Evolutionary conservation across 2,329 filamentous ascomycete species (phyloP).

Genomic region (Stachybotrys chlorohalonatus): DNA sequence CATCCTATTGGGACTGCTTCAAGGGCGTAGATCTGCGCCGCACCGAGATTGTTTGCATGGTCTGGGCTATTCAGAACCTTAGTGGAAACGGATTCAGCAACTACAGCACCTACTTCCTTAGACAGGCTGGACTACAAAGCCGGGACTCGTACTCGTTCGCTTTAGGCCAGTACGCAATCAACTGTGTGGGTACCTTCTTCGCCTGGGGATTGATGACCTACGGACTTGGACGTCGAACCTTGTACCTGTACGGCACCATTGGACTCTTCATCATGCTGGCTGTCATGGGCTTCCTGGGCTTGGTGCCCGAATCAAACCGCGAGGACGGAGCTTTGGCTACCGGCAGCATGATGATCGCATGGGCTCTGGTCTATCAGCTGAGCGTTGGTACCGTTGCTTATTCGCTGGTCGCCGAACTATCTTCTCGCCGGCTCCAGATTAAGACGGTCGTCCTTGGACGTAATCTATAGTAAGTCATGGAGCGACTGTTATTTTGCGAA

Average conservation of each 20-base stretch:
- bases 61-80: conserved; percentile 55
- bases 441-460: conserved; percentile 86
- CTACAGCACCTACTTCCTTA: conserved; percentile 56
- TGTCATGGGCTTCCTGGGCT: conserved; percentile 73
- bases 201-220: conserved; percentile 73
- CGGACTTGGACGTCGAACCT: conserved; percentile 63
- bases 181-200: conserved; percentile 73
- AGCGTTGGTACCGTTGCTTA: conserved; percentile 87
- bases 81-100: conserved; percentile 57
- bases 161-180: conserved; percentile 58
- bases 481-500: background rate
- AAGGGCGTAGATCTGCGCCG: conserved; percentile 67
- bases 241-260: conserved; percentile 69
- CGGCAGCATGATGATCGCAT: conserved; percentile 75
- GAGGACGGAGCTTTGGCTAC: conserved; percentile 62
- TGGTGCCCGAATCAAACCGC: conserved; percentile 54
- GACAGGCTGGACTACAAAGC: conserved; percentile 46
- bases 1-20: conserved; percentile 77
- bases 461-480: conserved; percentile 53
- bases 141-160: conserved; percentile 48
- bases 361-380: conserved; percentile 77
- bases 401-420: conserved; percentile 77
- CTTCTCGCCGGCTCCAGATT: conserved; percentile 74
- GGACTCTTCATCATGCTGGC: conserved; percentile 69
- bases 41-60: conserved; percentile 61